phyloP scores from a whole-genome alignment of 2,329 filamentous ascomycete genomes.

The Sporothrix pallida region DNA sequence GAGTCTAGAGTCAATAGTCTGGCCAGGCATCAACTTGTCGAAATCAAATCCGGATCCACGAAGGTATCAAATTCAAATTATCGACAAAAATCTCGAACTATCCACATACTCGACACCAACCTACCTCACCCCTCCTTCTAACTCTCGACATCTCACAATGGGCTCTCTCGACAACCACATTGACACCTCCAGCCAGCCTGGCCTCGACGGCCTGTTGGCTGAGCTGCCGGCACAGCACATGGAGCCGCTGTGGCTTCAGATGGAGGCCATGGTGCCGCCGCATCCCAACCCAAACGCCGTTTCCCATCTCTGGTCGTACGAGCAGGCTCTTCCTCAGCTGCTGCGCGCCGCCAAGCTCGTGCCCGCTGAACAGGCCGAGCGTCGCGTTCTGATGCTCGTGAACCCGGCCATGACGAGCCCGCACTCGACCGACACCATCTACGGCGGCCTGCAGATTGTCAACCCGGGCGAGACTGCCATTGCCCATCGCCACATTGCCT shows the following conservation, averaged over 20 bases:
- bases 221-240: constrained; percentile 16
- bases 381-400: constrained; percentile 48
- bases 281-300: constrained; percentile 50
- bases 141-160: constrained; percentile 1
- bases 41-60: not conserved
- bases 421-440: constrained; percentile 61
- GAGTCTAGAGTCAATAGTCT: not conserved
- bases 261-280: constrained; percentile 47
- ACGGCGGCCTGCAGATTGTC: constrained; percentile 60
- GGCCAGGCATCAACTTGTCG: not conserved
- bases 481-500: constrained; percentile 60
- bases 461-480: constrained; percentile 59
- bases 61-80: not conserved
- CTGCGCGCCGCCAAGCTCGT: constrained; percentile 45
- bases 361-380: constrained; percentile 46
- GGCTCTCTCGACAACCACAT: not conserved
- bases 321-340: constrained; percentile 44
- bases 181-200: constrained; percentile 9
- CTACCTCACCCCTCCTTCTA: not conserved
- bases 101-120: not conserved
- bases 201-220: constrained; percentile 1
- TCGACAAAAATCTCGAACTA: not conserved
- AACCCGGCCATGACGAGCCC: constrained; percentile 52
- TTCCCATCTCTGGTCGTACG: constrained; percentile 47
- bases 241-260: constrained; percentile 24